These are phyloP conservation scores for Colletotrichum incanum DNA, from an alignment of 2,329 filamentous ascomycete species.

Conservation along the genomic window DNA sequence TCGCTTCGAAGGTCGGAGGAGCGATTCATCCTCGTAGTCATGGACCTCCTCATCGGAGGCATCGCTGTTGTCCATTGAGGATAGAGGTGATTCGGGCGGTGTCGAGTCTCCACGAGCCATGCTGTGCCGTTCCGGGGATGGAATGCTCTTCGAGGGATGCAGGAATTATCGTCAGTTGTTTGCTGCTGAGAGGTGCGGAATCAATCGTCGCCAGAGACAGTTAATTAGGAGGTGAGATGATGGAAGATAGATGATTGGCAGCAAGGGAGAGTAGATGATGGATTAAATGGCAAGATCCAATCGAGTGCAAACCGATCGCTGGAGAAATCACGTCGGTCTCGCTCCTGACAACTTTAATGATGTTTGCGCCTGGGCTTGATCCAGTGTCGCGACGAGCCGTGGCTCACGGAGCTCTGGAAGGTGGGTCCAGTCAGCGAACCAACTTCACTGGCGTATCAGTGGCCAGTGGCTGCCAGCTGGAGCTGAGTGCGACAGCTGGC, in stretches of 20 bases:
- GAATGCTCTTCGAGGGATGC: constrained; percentile 32
- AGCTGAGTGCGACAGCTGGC: neutral
- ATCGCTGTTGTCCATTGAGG: constrained; percentile 42
- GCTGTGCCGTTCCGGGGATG: constrained; percentile 7
- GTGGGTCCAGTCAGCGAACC: constrained; percentile 29
- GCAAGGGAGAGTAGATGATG: neutral
- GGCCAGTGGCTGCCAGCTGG: constrained; percentile 6
- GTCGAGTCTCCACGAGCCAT: constrained; percentile 41
- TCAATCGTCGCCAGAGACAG: neutral
- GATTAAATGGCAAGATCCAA: neutral
- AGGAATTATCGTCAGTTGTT: constrained; percentile 16
- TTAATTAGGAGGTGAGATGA: neutral
- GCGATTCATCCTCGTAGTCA: constrained; percentile 48
- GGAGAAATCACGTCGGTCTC: neutral
- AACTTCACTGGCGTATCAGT: neutral
- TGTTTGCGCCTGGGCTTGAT: constrained; percentile 41
- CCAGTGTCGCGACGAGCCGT: constrained; percentile 36
- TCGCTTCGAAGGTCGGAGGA: constrained; percentile 53
- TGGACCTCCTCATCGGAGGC: constrained; percentile 42
- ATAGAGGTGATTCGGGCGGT: constrained; percentile 42
- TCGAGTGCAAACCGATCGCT: constrained; percentile 21
- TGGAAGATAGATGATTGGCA: neutral
- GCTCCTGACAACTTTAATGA: constrained; percentile 34
- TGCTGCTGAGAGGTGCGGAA: constrained; percentile 5
- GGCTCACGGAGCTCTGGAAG: constrained; percentile 35